Percentiles rank a stretch among this genome's conserved stretches.
These are phyloP conservation scores for Cardiosporidium cionae DNA, from an alignment of 169 alveolate genomes.

Conservation along the genomic window DNA sequence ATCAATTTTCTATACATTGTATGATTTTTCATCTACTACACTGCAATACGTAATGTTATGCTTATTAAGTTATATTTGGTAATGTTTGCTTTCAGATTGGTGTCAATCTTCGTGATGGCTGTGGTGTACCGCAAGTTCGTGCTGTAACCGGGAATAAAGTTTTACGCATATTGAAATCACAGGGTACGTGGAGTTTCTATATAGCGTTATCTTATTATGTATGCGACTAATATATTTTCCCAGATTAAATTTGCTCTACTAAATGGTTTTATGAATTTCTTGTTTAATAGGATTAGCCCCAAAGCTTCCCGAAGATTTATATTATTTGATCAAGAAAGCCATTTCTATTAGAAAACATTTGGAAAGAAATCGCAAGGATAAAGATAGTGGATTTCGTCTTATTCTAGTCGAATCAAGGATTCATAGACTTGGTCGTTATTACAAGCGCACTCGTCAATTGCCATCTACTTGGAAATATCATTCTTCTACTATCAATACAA, in stretches of 20 bases:
- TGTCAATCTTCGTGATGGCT: conserved; percentile 92
- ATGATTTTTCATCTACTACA: no score
- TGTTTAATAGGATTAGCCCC: conserved; percentile 81
- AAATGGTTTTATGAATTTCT: no score
- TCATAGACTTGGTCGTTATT: conserved; percentile 97
- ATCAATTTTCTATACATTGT: no score
- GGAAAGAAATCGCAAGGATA: conserved; percentile 92
- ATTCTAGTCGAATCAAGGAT: conserved; percentile 94
- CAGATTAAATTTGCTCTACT: no score
- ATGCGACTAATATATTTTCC: no score
- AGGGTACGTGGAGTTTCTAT: conserved; percentile 17
- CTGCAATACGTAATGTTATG: no score
- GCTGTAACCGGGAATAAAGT: conserved; percentile 92
- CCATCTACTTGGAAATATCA: conserved; percentile 97
- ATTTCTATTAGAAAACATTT: conserved; percentile 96
- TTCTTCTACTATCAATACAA: conserved; percentile 20
- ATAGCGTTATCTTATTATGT: background rate
- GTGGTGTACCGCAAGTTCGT: conserved; percentile 94
- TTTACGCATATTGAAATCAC: conserved; percentile 88
- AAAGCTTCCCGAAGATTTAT: conserved; percentile 96
- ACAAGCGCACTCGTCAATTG: conserved; percentile 86
- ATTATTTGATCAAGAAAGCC: conserved; percentile 95
- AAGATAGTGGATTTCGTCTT: conserved; percentile 91
- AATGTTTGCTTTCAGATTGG: conserved; percentile 78
- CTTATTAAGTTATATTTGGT: background rate